These are phyloP conservation scores for Xylariaceae sp. DNA, from an alignment of 2,329 filamentous ascomycete genomes.

Conservation along the genomic window DNA sequence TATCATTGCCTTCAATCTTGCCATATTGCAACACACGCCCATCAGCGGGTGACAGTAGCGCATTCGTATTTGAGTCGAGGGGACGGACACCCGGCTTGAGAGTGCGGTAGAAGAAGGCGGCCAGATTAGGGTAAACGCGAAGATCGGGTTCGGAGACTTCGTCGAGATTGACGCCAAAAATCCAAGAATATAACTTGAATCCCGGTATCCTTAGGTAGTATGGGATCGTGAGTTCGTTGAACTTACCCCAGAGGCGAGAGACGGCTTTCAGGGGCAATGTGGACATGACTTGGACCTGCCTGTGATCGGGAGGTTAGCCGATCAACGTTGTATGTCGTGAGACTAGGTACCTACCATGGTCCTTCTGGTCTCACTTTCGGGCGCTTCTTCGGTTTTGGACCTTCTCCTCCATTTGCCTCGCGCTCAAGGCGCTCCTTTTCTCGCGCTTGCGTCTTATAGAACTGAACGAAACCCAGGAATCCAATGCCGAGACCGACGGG, in stretches of 20 bases:
- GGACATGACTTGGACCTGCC: slow-evolving; percentile 90
- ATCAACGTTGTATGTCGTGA: background rate
- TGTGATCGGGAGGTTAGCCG: slow-evolving; percentile 20
- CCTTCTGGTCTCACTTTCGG: slow-evolving; percentile 72
- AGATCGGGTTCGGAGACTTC: slow-evolving; percentile 88
- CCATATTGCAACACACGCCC: slow-evolving; percentile 90
- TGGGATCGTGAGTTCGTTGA: slow-evolving; percentile 85
- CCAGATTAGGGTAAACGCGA: slow-evolving; percentile 85
- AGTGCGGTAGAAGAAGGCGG: slow-evolving; percentile 94
- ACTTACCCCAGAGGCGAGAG: slow-evolving; percentile 82
- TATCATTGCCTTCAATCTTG: slow-evolving; percentile 85
- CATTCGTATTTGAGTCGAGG: slow-evolving; percentile 74
- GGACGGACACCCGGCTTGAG: slow-evolving; percentile 86
- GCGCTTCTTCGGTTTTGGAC: slow-evolving; percentile 44
- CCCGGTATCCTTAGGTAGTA: slow-evolving; percentile 85
- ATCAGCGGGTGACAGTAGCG: slow-evolving; percentile 83
- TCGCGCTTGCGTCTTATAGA: slow-evolving; percentile 67
- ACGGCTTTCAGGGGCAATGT: slow-evolving; percentile 87
- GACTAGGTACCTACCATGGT: slow-evolving; percentile 58
- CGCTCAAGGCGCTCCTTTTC: slow-evolving; percentile 49
- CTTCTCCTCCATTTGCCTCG: slow-evolving; percentile 38
- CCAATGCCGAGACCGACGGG: slow-evolving; percentile 81
- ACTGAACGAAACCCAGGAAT: slow-evolving; percentile 77
- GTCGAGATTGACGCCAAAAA: slow-evolving; percentile 86
- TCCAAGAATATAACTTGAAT: slow-evolving; percentile 85